phyloP scores from a whole-genome alignment of 2,329 filamentous ascomycete genomes.

The Aspergillus hiratsukae region DNA sequence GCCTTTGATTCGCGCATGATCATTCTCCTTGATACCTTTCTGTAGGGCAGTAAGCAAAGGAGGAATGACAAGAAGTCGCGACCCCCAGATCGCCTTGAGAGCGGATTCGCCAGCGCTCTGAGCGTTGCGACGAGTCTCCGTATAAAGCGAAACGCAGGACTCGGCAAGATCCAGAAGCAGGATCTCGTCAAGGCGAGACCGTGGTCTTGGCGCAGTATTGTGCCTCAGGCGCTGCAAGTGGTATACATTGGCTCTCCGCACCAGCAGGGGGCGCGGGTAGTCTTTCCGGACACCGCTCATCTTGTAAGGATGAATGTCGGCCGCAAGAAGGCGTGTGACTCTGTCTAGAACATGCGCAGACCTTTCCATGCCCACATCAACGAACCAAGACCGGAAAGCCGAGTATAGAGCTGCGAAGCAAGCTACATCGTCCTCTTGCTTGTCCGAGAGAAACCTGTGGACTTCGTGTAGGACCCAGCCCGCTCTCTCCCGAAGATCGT shows the following conservation, averaged over 20 bases:
- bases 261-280: slow-evolving; percentile 86
- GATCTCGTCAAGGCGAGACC: slow-evolving; percentile 82
- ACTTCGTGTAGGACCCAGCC: slow-evolving; percentile 77
- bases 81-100: slow-evolving; percentile 83
- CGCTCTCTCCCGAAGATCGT: slow-evolving; percentile 72
- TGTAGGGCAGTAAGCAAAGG: slow-evolving; percentile 76
- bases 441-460: slow-evolving; percentile 73
- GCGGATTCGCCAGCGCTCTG: slow-evolving; percentile 91
- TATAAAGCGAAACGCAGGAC: slow-evolving; percentile 86
- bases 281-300: slow-evolving; percentile 87
- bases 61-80: slow-evolving; percentile 82
- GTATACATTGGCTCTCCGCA: slow-evolving; percentile 90
- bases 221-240: slow-evolving; percentile 91
- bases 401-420: slow-evolving; percentile 92
- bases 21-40: slow-evolving; percentile 70
- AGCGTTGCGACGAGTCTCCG: slow-evolving; percentile 90
- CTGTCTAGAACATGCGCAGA: slow-evolving; percentile 91
- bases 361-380: slow-evolving; percentile 92
- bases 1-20: slow-evolving; percentile 91
- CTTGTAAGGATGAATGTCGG: slow-evolving; percentile 89
- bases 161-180: slow-evolving; percentile 82
- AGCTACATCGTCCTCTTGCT: slow-evolving; percentile 91
- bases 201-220: slow-evolving; percentile 81
- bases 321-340: slow-evolving; percentile 75
- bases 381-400: slow-evolving; percentile 93